A percentile compares a stretch with the other conserved stretches of the same genome.
phyloP scores from a whole-genome alignment of 805 yeast genomes.

The Candida germanica region DNA sequence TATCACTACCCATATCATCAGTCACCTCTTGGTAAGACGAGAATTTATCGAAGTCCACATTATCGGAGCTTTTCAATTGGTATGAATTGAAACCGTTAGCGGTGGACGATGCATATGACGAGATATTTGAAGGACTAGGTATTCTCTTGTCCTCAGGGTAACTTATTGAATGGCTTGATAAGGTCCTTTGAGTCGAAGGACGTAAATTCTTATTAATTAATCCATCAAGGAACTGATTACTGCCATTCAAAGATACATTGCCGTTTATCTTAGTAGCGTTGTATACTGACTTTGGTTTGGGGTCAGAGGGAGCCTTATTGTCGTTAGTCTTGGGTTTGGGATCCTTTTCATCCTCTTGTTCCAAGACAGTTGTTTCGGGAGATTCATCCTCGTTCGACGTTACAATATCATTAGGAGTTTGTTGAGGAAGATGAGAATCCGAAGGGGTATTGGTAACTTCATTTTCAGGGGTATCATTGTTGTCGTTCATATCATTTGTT shows the following conservation, averaged over 20 bases:
- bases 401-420: not conserved
- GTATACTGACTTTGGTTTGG: constrained; percentile 6
- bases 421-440: not conserved
- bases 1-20: constrained; percentile 7
- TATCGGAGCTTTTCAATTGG: constrained; percentile 2
- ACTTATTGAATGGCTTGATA: constrained; percentile 11
- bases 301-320: not conserved
- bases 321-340: not conserved
- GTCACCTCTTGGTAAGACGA: constrained; percentile 12
- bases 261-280: constrained; percentile 3
- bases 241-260: constrained; percentile 8
- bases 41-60: constrained; percentile 6
- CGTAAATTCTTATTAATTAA: constrained; percentile 9
- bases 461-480: not conserved
- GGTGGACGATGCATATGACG: constrained; percentile 4
- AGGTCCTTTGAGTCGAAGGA: constrained; percentile 12
- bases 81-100: constrained; percentile 2
- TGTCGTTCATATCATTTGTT: not conserved
- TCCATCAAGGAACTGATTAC: constrained; percentile 6
- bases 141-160: constrained; percentile 3
- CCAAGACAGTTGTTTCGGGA: not conserved
- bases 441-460: constrained; percentile 1
- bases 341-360: not conserved
- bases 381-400: not conserved
- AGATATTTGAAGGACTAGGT: constrained; percentile 9